phyloP scores from a whole-genome alignment of 306 rosid species.

The Medicago lupulina region DNA sequence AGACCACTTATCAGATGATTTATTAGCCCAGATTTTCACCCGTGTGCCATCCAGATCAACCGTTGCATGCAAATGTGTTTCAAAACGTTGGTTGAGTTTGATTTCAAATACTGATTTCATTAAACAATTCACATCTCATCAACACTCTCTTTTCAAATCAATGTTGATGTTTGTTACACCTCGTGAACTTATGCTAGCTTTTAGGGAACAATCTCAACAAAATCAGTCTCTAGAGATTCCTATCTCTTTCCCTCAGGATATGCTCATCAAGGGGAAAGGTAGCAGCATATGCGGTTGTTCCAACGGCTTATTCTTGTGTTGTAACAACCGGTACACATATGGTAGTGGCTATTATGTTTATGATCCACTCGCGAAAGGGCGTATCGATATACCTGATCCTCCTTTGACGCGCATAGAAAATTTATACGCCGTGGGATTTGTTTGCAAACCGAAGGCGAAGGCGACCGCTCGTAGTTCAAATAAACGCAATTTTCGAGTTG shows the following conservation, averaged over 20 bases:
- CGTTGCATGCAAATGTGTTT: constrained; percentile 21
- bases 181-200: constrained; percentile 3
- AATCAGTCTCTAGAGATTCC: neutral
- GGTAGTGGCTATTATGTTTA: constrained; percentile 26
- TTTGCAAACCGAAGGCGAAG: neutral
- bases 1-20: constrained; percentile 25
- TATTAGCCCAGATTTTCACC: constrained; percentile 31
- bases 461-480: neutral
- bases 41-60: constrained; percentile 32
- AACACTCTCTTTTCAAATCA: neutral
- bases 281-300: constrained; percentile 27
- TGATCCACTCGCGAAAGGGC: neutral
- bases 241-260: neutral
- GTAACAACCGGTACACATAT: constrained; percentile 31
- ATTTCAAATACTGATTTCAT: constrained; percentile 23
- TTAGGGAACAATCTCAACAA: neutral
- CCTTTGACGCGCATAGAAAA: neutral
- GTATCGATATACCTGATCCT: neutral
- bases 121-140: neutral
- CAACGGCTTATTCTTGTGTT: constrained; percentile 29
- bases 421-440: constrained; percentile 32
- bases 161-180: constrained; percentile 24
- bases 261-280: neutral
- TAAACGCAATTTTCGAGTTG: constrained; percentile 3
- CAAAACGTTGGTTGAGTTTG: constrained; percentile 23